Evolutionary conservation across 1,284 basidiomycete species (phyloP).

Genomic region (Cutaneotrichosporon curvatum): DNA sequence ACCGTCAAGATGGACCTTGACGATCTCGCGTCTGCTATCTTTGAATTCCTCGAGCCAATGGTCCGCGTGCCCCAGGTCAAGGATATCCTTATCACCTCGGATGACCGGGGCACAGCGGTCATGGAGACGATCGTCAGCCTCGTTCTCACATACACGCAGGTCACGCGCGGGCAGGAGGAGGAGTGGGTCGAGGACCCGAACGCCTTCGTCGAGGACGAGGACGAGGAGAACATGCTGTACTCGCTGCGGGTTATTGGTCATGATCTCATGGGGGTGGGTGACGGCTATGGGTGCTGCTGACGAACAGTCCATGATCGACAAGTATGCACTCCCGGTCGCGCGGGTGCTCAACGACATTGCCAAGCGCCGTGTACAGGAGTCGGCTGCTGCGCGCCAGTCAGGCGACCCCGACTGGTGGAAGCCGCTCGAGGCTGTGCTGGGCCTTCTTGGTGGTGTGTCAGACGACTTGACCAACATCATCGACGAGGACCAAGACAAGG

Average conservation of each 20-base stretch:
- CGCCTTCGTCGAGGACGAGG: constrained; percentile 87
- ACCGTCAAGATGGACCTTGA: constrained; percentile 58
- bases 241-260: constrained; percentile 75
- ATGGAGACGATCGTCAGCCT: constrained; percentile 55
- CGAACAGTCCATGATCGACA: constrained; percentile 63
- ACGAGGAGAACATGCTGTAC: constrained; percentile 78
- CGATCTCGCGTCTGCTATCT: constrained; percentile 65
- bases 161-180: constrained; percentile 76
- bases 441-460: constrained; percentile 74
- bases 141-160: constrained; percentile 70
- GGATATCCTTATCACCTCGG: constrained; percentile 17
- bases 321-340: constrained; percentile 56
- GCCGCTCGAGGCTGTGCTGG: constrained; percentile 72
- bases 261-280: constrained; percentile 68
- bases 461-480: constrained; percentile 68
- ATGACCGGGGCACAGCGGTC: constrained; percentile 45
- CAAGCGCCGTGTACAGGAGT: constrained; percentile 46
- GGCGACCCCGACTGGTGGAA: constrained; percentile 59
- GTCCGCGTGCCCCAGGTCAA: constrained; percentile 42
- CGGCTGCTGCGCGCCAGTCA: constrained; percentile 24
- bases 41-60: constrained; percentile 72
- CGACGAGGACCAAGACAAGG: constrained; percentile 61
- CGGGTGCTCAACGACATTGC: constrained; percentile 56
- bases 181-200: constrained; percentile 84
- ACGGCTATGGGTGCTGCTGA: constrained; percentile 1